Evolutionary conservation across 306 rosid species (phyloP).

Genomic region (Glycine tomentella): DNA sequence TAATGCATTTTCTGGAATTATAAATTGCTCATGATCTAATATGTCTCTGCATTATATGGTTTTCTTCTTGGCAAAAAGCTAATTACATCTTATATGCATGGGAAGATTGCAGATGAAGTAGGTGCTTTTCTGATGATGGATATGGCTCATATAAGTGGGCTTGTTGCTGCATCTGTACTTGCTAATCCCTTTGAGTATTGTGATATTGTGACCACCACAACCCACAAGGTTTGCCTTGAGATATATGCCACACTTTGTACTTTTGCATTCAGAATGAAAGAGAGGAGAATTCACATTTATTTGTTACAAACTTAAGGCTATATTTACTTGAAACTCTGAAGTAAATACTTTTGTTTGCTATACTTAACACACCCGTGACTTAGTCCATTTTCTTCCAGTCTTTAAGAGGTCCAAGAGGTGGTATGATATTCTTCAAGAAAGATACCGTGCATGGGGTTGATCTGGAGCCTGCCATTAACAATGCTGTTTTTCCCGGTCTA

Average conservation of each 20-base stretch:
- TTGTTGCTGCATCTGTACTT: constrained; percentile 94
- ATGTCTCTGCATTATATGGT: constrained; percentile 1
- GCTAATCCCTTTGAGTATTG: constrained; percentile 88
- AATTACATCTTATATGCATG: constrained; percentile 42
- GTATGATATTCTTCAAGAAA: constrained; percentile 97
- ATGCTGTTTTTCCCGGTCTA: constrained; percentile 92
- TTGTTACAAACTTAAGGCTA: constrained; percentile 9
- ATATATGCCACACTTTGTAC: no score
- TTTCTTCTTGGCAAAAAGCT: constrained; percentile 37
- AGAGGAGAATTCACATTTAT: neutral
- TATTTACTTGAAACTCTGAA: constrained; percentile 16
- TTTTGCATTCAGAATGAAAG: constrained; percentile 35
- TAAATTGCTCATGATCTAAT: constrained; percentile 24
- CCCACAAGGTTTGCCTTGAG: constrained; percentile 79
- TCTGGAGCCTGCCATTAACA: constrained; percentile 87
- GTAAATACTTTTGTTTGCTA: constrained; percentile 25
- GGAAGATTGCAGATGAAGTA: constrained; percentile 85
- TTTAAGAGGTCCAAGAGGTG: constrained; percentile 95
- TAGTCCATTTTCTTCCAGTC: constrained; percentile 62
- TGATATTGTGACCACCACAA: constrained; percentile 97
- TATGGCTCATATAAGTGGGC: constrained; percentile 99
- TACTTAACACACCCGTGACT: neutral
- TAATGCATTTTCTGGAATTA: constrained; percentile 18
- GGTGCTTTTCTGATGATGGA: constrained; percentile 99
- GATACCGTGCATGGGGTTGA: constrained; percentile 79